Base-by-base conservation (phyloP, 805 yeast genomes). In the Candida manassasensis region DNA sequence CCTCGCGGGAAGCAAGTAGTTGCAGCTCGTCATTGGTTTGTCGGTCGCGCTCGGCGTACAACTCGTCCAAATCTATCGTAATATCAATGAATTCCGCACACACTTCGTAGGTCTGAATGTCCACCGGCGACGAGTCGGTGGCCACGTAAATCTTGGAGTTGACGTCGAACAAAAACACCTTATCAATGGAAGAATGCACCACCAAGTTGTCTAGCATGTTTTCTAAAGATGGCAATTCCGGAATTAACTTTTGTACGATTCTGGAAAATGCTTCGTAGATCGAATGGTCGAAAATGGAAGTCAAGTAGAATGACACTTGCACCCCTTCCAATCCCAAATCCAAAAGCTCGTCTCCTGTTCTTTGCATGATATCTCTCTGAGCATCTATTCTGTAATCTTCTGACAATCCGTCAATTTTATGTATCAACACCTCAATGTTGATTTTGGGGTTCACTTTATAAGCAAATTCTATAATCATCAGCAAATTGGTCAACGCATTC, bases 81-180 rank as follows among this genome's bases (percentile, higher is more conserved):
- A 90, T 93, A 57, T 93, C 97, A 30, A 93, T 90, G 52, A 93
- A 93, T 52, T 93, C 97, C 0, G 97, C 94, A 59, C 97, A 93
- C 2, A 90, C 95, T 56, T 93, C 97, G 55, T 93, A 93, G 0
- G 94, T 85, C 52, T 88, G 95, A 27, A 87, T 83, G 60, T 90
- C 97, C 26, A 90, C 96, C 0, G 97, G 97, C 2, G 89, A 80
- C 0, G 96, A 84, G 57, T 93, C 98, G 0, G 97, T 90, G 4
- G 97, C 96, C 32, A 90, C 88, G 54, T 90, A 93, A 14, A 93
- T 85, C 55, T 93, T 93, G 12, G 96, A 84, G 51, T 85, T 84
- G 17, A 90, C 78, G 54, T 93, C 98, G 50, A 93, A 90, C 38
- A 93, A 57, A 50, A 89, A 93, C 13, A 93, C 90, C 63, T 93